phyloP scores from a whole-genome alignment of 768 basidiomycete species.

The Pilatotrama ljubarskyi region DNA sequence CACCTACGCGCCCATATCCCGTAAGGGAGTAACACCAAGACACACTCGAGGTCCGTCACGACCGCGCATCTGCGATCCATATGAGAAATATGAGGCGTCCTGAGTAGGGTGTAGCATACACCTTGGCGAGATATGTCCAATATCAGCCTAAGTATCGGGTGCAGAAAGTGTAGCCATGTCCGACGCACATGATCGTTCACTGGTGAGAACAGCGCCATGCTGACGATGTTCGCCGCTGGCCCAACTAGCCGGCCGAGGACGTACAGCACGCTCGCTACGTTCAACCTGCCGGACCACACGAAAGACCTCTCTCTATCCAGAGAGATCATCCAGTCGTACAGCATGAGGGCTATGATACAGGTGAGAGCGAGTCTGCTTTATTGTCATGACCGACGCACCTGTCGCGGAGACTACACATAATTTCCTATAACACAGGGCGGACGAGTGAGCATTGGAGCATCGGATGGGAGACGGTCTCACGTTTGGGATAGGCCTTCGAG shows the following conservation, averaged over 20 bases:
- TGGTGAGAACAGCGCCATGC: neutral
- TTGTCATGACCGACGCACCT: neutral
- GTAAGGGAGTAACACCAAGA: neutral
- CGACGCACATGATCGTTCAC: neutral
- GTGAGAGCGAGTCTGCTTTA: neutral
- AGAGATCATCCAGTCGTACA: slow-evolving; percentile 4
- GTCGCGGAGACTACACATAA: neutral
- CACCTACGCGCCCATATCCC: slow-evolving; percentile 1
- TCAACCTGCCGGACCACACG: neutral
- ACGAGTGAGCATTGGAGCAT: neutral
- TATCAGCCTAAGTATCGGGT: neutral
- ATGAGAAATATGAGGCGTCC: no score
- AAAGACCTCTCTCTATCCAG: neutral
- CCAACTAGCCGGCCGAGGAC: neutral
- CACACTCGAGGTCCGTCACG: neutral
- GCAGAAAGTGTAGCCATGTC: no score
- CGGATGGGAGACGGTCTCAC: neutral
- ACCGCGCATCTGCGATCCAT: neutral
- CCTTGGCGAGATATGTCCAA: neutral
- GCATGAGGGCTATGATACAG: neutral
- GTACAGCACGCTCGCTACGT: neutral
- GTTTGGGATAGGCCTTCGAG: neutral
- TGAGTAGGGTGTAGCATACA: neutral
- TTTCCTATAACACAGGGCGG: neutral
- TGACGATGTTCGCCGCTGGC: neutral